Evolutionary conservation across 768 basidiomycete genomes (phyloP), one percentile per base, ranked within the genome.

Genomic region (Crucibulum laeve): DNA sequence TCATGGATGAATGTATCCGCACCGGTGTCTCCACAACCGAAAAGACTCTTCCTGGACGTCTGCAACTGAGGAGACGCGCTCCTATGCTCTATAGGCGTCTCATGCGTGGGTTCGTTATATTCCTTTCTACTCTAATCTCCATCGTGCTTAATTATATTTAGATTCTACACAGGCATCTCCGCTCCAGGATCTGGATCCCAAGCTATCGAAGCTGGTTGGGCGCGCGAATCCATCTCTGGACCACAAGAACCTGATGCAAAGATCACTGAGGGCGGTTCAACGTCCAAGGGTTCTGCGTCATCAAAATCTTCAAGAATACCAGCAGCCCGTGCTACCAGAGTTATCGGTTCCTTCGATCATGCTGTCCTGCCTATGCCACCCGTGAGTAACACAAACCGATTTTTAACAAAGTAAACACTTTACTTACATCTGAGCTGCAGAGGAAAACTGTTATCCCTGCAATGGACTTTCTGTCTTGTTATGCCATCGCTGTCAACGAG

Each of bases 401-500:
- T 24, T 33, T 3, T 40, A 14, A 25, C 15, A 45, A 3, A 5
- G 19, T 18, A 17, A 36, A 39, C 6, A 18, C 23, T 19, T 21
- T 19, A 2, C 4, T n/a, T 32, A 32, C 36, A 37, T 18, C 3
- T 32, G 10, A 10, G n/a, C 33, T 34, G 5, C 51, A 91, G 88
- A 77, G 87, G 48, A 87, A 78, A 61, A 89, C 89, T 6, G 82
- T 85, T 53, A 92, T 96, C 40, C 92, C 92, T 0, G 92, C 91
- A 1, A 82, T 98, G 64, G 93, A 98, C 57, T 94, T 93, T 57
- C 68, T 98, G 47, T 88, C 87, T 1, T 91, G 90, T 48, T 97
- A 96, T 62, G 94, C 92, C 2, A 94, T 93, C 42, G 90, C 91
- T 14, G 91, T 93, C 10, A 95, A 95, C 55, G 94, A 96, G 60